A percentile compares a stretch with the other conserved stretches of the same genome.
Evolutionary conservation across 257 asterid species (phyloP).

Genomic region (Capsicum rhomboideum): DNA sequence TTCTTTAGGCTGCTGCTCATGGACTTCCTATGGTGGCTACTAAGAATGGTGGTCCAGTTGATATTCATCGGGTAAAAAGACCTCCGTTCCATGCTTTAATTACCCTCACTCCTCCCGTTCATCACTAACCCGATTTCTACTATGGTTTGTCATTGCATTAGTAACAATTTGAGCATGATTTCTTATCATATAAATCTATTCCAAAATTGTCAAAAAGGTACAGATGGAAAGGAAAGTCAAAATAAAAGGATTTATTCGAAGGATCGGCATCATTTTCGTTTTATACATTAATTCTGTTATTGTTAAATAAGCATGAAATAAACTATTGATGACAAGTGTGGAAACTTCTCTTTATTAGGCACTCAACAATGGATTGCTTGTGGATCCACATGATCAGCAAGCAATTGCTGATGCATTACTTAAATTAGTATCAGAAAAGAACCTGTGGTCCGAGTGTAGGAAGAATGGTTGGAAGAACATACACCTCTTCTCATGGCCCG

Average conservation of each 20-base stretch:
- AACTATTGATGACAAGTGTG: not conserved
- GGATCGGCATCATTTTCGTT: not conserved
- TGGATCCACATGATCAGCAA: slow-evolving; percentile 77
- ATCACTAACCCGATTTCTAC: not conserved
- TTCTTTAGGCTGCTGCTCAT: slow-evolving; percentile 46
- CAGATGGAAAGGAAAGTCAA: not conserved
- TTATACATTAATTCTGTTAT: not conserved
- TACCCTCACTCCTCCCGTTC: not conserved
- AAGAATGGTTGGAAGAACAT: slow-evolving; percentile 73
- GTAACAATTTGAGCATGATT: not conserved
- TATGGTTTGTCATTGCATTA: not conserved
- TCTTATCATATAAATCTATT: not conserved
- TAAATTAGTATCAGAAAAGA: slow-evolving; percentile 68
- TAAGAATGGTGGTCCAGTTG: slow-evolving; percentile 51
- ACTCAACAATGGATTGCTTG: slow-evolving; percentile 66
- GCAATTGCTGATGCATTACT: slow-evolving; percentile 62
- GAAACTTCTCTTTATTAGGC: slow-evolving; percentile 25
- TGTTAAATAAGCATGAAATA: not conserved
- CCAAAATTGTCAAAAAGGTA: not conserved
- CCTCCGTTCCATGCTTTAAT: not conserved
- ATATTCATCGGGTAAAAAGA: slow-evolving; percentile 34
- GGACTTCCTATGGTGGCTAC: slow-evolving; percentile 56
- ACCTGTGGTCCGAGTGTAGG: slow-evolving; percentile 69
- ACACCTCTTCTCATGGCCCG: slow-evolving; percentile 82
- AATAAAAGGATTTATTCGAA: not conserved